Evolutionary conservation across 331 rosid species (phyloP).

Genomic region (Prunus yedoensis): DNA sequence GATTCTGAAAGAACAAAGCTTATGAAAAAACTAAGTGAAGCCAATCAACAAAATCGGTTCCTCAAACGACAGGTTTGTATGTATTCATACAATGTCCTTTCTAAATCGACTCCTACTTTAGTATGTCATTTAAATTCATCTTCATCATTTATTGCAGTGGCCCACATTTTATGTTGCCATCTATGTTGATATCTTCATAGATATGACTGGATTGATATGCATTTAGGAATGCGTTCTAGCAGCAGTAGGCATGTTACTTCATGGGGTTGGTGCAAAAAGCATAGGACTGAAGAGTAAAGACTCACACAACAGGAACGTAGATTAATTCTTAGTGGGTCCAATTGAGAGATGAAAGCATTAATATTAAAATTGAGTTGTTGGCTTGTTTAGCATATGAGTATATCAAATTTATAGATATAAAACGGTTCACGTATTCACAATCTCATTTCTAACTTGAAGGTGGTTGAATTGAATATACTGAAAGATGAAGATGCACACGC

Average conservation of each 20-base stretch:
- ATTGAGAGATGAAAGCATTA: not conserved
- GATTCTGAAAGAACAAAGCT: conserved; percentile 71
- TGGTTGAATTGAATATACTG: not conserved
- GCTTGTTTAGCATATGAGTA: not conserved
- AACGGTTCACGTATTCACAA: not conserved
- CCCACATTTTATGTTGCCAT: conserved; percentile 13
- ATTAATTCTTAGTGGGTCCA: not conserved
- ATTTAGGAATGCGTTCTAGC: not conserved
- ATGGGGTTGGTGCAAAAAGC: not conserved
- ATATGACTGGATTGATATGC: conserved; percentile 6
- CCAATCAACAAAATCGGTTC: conserved; percentile 85
- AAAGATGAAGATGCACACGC: not conserved
- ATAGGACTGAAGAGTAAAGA: not conserved
- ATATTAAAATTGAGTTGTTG: not conserved
- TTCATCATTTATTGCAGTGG: not conserved
- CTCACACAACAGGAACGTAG: not conserved
- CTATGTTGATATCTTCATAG: not conserved
- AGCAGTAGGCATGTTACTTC: not conserved
- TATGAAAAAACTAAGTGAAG: conserved; percentile 79
- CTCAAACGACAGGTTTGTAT: conserved; percentile 86
- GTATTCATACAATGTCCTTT: conserved; percentile 11
- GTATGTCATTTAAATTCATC: not conserved
- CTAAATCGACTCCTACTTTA: not conserved
- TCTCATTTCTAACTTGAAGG: not conserved
- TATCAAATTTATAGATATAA: not conserved